Evolutionary conservation across 192 early-diverging fungal species (phyloP).

Genomic region (Chytriomyces sp.): DNA sequence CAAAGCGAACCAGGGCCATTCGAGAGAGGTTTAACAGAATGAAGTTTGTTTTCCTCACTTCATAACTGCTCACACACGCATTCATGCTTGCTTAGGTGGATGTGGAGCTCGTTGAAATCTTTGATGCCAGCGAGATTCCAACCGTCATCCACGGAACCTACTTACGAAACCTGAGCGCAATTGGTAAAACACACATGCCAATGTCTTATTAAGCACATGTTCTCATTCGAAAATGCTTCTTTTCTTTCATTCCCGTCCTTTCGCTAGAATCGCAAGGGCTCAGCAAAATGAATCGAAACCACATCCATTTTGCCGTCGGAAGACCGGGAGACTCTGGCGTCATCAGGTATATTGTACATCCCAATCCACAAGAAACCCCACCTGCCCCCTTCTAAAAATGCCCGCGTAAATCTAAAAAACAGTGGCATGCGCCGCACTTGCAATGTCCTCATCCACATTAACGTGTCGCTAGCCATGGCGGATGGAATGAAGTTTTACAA

Average conservation of each 20-base stretch:
- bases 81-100: too few species aligned
- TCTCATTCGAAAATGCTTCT: too few species aligned
- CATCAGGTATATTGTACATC: too few species aligned
- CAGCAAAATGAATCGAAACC: slow-evolving; percentile 78
- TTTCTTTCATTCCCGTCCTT: background rate
- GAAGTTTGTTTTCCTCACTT: background rate
- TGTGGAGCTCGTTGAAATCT: slow-evolving; percentile 56
- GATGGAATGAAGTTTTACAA: slow-evolving; percentile 79
- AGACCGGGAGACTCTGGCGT: slow-evolving; percentile 69
- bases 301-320: slow-evolving; percentile 88
- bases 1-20: slow-evolving; percentile 88
- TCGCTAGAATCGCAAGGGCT: slow-evolving; percentile 51
- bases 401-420: too few species aligned
- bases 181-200: slow-evolving; percentile 54
- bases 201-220: too few species aligned
- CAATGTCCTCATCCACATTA: slow-evolving; percentile 82
- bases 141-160: slow-evolving; percentile 74
- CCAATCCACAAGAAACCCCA: too few species aligned
- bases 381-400: too few species aligned
- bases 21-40: slow-evolving; percentile 29
- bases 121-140: slow-evolving; percentile 49
- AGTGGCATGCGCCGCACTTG: too few species aligned
- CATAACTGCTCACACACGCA: too few species aligned
- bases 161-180: slow-evolving; percentile 55
- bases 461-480: slow-evolving; percentile 68